Evolutionary conservation across 345 rosid species (phyloP).

Genomic region (Pistacia integerrima): DNA sequence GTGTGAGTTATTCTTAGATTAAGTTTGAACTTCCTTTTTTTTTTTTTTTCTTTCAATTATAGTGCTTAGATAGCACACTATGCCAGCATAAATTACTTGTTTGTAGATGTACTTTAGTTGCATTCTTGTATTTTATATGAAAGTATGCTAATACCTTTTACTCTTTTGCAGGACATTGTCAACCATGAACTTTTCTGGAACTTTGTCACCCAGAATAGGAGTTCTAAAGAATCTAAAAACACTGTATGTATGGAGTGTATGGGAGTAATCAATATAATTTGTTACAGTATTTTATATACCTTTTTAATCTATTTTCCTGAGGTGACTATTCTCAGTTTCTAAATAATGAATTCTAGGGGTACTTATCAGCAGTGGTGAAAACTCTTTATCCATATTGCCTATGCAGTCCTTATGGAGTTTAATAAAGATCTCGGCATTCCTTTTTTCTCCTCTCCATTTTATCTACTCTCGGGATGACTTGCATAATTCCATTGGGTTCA

Average conservation of each 20-base stretch:
- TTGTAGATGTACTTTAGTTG: slow-evolving; percentile 11
- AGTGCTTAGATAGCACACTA: background rate
- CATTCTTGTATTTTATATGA: background rate
- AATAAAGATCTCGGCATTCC: background rate
- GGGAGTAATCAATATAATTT: slow-evolving; percentile 4
- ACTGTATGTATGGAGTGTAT: slow-evolving; percentile 61
- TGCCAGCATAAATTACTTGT: slow-evolving; percentile 10
- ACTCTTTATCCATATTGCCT: background rate
- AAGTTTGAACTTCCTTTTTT: background rate
- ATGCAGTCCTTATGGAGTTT: background rate
- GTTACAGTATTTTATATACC: background rate
- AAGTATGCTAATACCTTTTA: slow-evolving; percentile 21
- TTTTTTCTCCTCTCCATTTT: background rate
- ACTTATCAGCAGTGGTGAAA: background rate
- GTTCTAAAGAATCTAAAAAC: slow-evolving; percentile 61
- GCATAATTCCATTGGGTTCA: background rate
- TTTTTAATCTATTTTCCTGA: slow-evolving; percentile 14
- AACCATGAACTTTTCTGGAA: slow-evolving; percentile 77
- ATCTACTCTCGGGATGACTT: background rate
- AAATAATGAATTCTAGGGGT: background rate
- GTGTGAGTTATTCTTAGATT: slow-evolving; percentile 54
- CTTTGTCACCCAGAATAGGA: slow-evolving; percentile 70
- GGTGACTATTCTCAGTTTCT: slow-evolving; percentile 8
- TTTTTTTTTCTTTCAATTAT: background rate
- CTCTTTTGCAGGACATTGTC: slow-evolving; percentile 69